Base-by-base conservation (phyloP, 2,329 filamentous ascomycete species). In the Phyllosticta citribraziliensis region DNA sequence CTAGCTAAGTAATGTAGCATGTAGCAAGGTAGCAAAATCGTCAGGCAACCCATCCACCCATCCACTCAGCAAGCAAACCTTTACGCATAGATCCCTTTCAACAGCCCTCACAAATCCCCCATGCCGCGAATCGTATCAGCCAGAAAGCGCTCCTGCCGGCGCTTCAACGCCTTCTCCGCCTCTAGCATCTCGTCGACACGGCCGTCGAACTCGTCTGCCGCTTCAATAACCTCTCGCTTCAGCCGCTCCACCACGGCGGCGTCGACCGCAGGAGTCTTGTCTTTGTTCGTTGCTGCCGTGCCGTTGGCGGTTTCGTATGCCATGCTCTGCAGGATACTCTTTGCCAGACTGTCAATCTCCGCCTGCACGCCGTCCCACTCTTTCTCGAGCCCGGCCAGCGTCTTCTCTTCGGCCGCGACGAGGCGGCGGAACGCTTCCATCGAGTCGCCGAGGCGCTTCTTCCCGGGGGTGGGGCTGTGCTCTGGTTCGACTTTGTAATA, bases 361-460 rank as follows among this genome's bases (percentile, higher is more conserved):
- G 67, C 67, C 2, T 70, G 62, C 1, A 68, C 58, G 0, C 22
- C 35, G 56, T 70, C 67, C 71, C 72, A 74, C 30, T 68, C 60
- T 10, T 54, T 63, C 19, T 69, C 65, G 33, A 74, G 52, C 10
- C 54, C 57, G 11, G 61, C 52, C 5, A 73, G 58, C 51, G 67
- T 65, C 19, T 60, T 57, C 19, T 64, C 65, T n/a, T 68, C 65
- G 5, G 63, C 52, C 52, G 60, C 58, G n/a, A 72, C 61, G 12
- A 63, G 52, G 0, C 63, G 58, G n/a, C 64, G 63, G 61, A 70
- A 73, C 9, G 62, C 58, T 0, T 33, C 20, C 58, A 73, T 68
- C 22, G 63, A 64, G 2, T 64, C 64, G 10, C 65, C 64, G 8
- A 74, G 5, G 61, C 0, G 51, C 22, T 22, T 22, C 22, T 22